Percentiles rank a stretch among this genome's conserved stretches.
phyloP scores from a whole-genome alignment of 1,139 yeast genomes.

The Zygoascus meyerae region DNA sequence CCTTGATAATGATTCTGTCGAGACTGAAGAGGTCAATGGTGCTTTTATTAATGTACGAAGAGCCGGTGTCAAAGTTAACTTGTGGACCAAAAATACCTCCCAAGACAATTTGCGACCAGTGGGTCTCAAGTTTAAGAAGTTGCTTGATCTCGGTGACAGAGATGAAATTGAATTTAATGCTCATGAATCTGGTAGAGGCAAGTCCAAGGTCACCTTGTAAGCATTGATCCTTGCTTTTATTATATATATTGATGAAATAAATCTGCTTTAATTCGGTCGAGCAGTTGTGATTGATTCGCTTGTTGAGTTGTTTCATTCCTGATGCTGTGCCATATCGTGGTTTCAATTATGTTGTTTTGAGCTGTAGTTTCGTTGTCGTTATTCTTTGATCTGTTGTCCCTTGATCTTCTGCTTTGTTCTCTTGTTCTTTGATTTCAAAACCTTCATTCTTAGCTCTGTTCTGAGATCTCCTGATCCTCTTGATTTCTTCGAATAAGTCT shows the following conservation, averaged over 20 bases:
- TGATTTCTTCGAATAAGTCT: no score
- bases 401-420: not conserved
- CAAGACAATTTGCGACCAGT: slow-evolving; percentile 47
- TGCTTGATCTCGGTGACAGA: slow-evolving; percentile 59
- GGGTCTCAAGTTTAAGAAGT: slow-evolving; percentile 72
- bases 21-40: slow-evolving; percentile 77
- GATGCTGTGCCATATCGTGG: no score
- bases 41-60: slow-evolving; percentile 86
- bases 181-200: slow-evolving; percentile 36
- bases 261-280: not conserved
- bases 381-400: not conserved
- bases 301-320: no score
- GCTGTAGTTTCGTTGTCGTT: not conserved
- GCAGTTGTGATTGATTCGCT: no score
- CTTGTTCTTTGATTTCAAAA: not conserved
- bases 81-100: slow-evolving; percentile 86
- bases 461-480: no score
- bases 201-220: slow-evolving; percentile 20
- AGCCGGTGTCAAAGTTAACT: slow-evolving; percentile 75
- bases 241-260: slow-evolving; percentile 5
- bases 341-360: no score
- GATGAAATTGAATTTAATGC: slow-evolving; percentile 72
- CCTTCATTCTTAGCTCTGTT: no score
- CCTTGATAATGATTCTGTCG: slow-evolving; percentile 60
- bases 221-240: slow-evolving; percentile 1